phyloP scores from a whole-genome alignment of 768 basidiomycete genomes.

The Cytidiella melzeri region DNA sequence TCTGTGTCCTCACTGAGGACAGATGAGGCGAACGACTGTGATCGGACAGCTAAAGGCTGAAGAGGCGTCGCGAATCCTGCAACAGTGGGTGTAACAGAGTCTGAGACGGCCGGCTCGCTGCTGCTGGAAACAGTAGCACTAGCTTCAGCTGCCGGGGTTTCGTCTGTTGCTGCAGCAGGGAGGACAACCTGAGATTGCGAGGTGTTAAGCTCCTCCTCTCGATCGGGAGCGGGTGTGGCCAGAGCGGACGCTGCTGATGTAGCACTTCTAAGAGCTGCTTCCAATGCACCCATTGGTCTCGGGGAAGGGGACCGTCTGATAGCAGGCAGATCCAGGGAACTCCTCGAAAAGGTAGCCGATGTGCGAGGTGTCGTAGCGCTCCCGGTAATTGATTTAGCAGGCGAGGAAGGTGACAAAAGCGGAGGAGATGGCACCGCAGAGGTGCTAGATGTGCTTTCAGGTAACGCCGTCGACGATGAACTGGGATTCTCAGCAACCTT shows the following conservation, averaged over 20 bases:
- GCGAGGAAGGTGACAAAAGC: neutral
- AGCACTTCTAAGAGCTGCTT: conserved; percentile 35
- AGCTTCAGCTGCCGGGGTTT: neutral
- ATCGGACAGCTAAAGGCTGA: conserved; percentile 3
- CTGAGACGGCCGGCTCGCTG: neutral
- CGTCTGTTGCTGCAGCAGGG: neutral
- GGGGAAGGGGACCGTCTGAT: conserved; percentile 9
- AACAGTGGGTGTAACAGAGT: neutral
- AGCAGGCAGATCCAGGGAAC: conserved; percentile 3
- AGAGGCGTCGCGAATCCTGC: neutral
- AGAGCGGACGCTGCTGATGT: conserved; percentile 42
- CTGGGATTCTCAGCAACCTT: conserved; percentile 27
- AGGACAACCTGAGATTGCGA: neutral
- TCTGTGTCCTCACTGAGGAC: conserved; percentile 15
- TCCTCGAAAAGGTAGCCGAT: conserved; percentile 3
- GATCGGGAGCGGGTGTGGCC: conserved; percentile 4
- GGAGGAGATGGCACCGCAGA: neutral
- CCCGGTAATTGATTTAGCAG: neutral
- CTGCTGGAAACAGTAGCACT: neutral
- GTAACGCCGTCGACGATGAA: conserved; percentile 1
- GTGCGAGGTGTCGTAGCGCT: neutral
- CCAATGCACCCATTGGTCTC: conserved; percentile 23
- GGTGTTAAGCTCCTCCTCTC: neutral
- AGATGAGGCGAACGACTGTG: conserved; percentile 22
- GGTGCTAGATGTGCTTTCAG: neutral